Evolutionary conservation across 805 yeast species (phyloP), one percentile per base, ranked within the genome.

Genomic region (Pichia scutulata): DNA sequence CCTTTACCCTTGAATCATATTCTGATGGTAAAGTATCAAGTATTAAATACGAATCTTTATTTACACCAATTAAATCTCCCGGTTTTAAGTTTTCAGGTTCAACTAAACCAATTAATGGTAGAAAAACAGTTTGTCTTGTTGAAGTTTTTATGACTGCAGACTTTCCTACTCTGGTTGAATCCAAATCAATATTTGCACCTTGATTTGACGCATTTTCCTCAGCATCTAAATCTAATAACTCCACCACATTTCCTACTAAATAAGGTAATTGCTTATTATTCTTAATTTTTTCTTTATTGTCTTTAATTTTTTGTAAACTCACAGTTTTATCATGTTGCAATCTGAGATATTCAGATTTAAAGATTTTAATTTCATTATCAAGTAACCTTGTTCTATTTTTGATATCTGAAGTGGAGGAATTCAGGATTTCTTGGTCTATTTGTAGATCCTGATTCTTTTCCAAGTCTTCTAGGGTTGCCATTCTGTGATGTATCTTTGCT

Each of bases 111-210:
- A 93, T 86, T 70, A 93, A 78, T 36, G 99, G 99, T 64, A 93
- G 73, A 61, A 93, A 93, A 33, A 93, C 95, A 3, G 99, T 93
- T 65, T 93, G 99, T 64, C 99, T 82, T 10, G 99, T 93, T 0
- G 97, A 88, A 0, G 99, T 93, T 70, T 93, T 93, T 55, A 93
- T 87, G 37, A 93, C 99, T 1, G 99, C 99, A n/a, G 96, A 89
- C 70, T 92, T 89, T 7, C 99, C 98, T 42, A 80, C 80, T 55
- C 96, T 82, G 13, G 95, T 78, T 44, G 97, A 86, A 64, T 93
- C 97, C 59, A 88, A 72, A 68, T 93, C 97, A 44, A 89, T 86
- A 63, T 90, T 92, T 52, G 98, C 97, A 39, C 98, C 98, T 67
- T 93, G 96, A 55, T 85, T 89, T 23, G 75, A 73, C 25, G 92